Conservation (phyloP, 805 yeast species). For the Komagataella populi region DNA sequence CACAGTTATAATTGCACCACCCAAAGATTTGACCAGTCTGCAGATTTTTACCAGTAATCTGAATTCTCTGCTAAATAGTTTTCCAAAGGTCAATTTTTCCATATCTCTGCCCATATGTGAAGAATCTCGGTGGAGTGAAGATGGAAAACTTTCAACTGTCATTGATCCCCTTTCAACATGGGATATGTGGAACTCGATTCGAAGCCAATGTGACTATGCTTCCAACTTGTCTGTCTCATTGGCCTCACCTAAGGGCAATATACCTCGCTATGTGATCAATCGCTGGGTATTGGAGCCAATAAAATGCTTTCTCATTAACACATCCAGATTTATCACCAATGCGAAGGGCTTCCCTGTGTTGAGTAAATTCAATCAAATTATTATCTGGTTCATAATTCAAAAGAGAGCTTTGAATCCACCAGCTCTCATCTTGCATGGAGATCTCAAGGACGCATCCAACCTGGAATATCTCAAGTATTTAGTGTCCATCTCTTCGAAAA, state of each 20-base stretch:
- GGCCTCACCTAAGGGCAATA: conserved; percentile 52
- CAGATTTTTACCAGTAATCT: conserved; percentile 33
- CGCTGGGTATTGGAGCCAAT: conserved; percentile 66
- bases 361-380: conserved; percentile 38
- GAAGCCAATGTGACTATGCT: conserved; percentile 41
- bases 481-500: conserved; percentile 14
- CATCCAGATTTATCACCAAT: conserved; percentile 43
- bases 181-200: conserved; percentile 63
- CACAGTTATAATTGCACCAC: conserved; percentile 49
- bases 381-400: conserved; percentile 29
- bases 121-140: conserved; percentile 13
- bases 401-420: conserved; percentile 25
- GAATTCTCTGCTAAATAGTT: conserved; percentile 10
- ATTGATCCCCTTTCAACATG: conserved; percentile 45
- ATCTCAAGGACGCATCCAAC: conserved; percentile 4
- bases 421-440: conserved; percentile 38
- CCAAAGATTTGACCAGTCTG: conserved; percentile 38
- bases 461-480: conserved; percentile 9
- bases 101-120: conserved; percentile 37
- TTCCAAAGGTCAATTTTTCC: conserved; percentile 24
- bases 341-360: conserved; percentile 53
- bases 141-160: not conserved
- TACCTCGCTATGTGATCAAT: conserved; percentile 34
- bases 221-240: conserved; percentile 52
- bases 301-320: conserved; percentile 38